These are phyloP conservation scores for Clarireedia monteithiana DNA, from an alignment of 2,329 filamentous ascomycete species.

Conservation along the genomic window DNA sequence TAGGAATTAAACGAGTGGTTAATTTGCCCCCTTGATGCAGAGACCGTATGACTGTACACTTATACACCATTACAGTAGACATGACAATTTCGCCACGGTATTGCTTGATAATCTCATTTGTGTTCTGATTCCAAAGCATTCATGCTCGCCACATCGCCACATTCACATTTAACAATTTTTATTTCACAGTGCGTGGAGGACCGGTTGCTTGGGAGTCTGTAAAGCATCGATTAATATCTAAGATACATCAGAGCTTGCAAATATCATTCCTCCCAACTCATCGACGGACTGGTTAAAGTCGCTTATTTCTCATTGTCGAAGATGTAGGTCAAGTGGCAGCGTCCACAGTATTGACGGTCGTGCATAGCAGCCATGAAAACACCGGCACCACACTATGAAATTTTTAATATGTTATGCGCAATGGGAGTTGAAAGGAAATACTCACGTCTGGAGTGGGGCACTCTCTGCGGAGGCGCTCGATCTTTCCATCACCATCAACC, in stretches of 20 bases:
- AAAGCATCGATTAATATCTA: background rate
- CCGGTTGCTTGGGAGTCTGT: background rate
- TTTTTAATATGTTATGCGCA: constrained; percentile 30
- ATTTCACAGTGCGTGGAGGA: too few species aligned
- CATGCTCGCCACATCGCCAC: too few species aligned
- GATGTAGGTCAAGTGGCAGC: constrained; percentile 67
- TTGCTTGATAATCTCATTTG: too few species aligned
- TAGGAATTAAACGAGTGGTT: too few species aligned
- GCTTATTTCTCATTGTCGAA: constrained; percentile 57
- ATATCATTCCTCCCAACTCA: constrained; percentile 10
- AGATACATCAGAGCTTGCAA: constrained; percentile 12
- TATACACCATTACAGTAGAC: too few species aligned
- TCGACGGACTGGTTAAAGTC: constrained; percentile 33
- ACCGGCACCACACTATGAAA: constrained; percentile 85
- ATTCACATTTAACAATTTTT: too few species aligned
- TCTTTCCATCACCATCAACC: constrained; percentile 99
- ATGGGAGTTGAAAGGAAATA: background rate
- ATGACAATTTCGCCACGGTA: too few species aligned
- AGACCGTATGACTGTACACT: too few species aligned
- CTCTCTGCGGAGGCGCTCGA: constrained; percentile 97
- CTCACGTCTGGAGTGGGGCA: constrained; percentile 85
- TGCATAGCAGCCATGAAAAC: constrained; percentile 99
- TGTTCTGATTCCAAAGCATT: too few species aligned
- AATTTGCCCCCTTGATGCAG: too few species aligned
- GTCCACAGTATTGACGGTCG: constrained; percentile 74